Base-by-base conservation (phyloP, 1,139 yeast species). In the Blastobotrys petasosporus region DNA sequence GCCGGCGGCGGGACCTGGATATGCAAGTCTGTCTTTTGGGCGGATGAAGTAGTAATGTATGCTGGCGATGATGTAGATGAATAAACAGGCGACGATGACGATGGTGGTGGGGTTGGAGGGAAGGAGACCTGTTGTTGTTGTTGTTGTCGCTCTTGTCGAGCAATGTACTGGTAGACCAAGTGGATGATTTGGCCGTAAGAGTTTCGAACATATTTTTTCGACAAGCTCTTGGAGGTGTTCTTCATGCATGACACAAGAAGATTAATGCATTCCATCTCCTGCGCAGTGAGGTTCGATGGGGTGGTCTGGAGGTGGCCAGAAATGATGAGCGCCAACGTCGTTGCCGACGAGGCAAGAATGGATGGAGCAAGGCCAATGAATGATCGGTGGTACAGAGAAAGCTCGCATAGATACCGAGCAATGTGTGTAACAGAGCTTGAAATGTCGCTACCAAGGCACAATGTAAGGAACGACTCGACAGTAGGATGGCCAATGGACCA, bases 401-500 rank as follows among this genome's bases (percentile, higher is more conserved):
- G 66, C 65, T 90, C 97, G 59, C 94, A 82, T 37, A 90, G 73
- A 59, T 81, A 85, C 54, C 87, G 74, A 3, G 84, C 65, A 43
- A 69, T 59, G 44, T 61, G 58, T 29, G 54, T 51, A 10, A 65
- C 54, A 4, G 63, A 52, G 13, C 62, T 57, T 38, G 50, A 52
- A 44, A 46, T 38, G 31, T 52, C 52, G 32, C 54, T 56, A 32
- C 53, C 63, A 29, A 54, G 52, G 47, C 62, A 53, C 29, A 58
- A 52, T 38, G 62, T 61, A 46, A 64, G 58, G 58, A 62, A 59
- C 39, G 67, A 58, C 51, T 70, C 73, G 20, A 63, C 58, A 11
- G 74, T 68, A 25, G 85, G 81, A 52, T 78, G 82, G 40, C 82
- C 78, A 45, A 86, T 67, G n/a, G 77, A 71, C 97, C 97, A 92